Conservation (phyloP, 257 asterid species). For the Asclepias syriaca region DNA sequence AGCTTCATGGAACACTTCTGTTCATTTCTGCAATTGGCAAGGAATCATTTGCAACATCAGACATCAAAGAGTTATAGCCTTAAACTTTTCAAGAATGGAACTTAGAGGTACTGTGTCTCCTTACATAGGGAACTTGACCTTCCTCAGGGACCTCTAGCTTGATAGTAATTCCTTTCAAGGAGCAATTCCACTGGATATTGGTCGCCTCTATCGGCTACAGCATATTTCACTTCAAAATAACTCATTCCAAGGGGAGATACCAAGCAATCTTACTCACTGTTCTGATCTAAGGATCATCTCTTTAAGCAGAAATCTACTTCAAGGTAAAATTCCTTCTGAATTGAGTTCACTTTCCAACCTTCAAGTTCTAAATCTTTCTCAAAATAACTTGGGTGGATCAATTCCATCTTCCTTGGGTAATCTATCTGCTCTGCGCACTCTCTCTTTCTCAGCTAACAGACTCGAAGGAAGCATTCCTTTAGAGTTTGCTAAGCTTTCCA, state of each 20-base stretch:
- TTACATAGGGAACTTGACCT: constrained; percentile 7
- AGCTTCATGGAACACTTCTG: not conserved
- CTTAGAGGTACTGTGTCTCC: not conserved
- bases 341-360: constrained; percentile 3
- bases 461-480: constrained; percentile 13
- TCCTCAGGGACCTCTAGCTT: constrained; percentile 6
- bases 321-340: constrained; percentile 3
- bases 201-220: constrained; percentile 5
- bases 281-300: not conserved
- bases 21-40: constrained; percentile 1
- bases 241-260: constrained; percentile 1
- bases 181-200: not conserved
- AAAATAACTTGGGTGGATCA: not conserved
- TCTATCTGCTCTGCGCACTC: not conserved
- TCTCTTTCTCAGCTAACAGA: not conserved
- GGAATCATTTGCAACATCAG: not conserved
- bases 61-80: not conserved
- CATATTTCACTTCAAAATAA: not conserved
- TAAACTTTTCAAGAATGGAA: not conserved
- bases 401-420: constrained; percentile 6
- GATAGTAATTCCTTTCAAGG: not conserved
- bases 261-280: not conserved
- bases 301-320: not conserved
- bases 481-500: constrained; percentile 5
- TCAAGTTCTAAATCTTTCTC: not conserved